Base-by-base conservation (phyloP, 73 alveolate genomes). In the Uronychia binucleata region DNA sequence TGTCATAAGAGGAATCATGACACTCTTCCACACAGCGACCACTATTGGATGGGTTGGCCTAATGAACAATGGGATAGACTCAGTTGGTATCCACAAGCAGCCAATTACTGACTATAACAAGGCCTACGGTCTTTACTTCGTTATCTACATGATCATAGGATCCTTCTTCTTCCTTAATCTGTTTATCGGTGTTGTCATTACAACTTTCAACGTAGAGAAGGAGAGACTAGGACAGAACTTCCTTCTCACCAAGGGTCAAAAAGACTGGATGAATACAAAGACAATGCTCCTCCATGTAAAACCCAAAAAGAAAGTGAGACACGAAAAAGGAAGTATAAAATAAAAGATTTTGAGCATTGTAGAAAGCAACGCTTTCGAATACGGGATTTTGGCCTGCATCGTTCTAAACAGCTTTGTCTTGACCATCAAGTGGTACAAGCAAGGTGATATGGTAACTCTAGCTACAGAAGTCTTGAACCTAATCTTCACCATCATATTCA, bases 121-220 rank as follows among this genome's bases (percentile, higher is more conserved):
- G 60, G 28, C 28, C 8, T 77, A 5, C 32, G 8, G 1, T 5
- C 8, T 77, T 14, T 11, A 28, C 60, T 77, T 77, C 82, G 30
- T 77, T 31, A 14, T 29, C 27, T 28, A 11, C 26, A 30, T 30
- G 58, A 77, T 77, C 60, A 25, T 77, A 8, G 57, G 96, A 0
- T 92, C 98, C 0, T 94, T 95, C 88, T 94, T 97, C 75, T 93
- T 97, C 34, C 75, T 97, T 11, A 1, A 28, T 30, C 57, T 77
- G 28, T 77, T 77, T 59, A 27, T 29, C 59, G 82, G 60, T 1
- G 82, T 77, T 29, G 59, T 77, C 82, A 27, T 77, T 30, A 1
- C 82, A 11, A 77, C 82, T 1, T 77, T 25, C 28, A 28, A 77
- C 8, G 29, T 1, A 19, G 19, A 77, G 28, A 77, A 28, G 82